phyloP scores from a whole-genome alignment of 148 eudicot species.

The Amaranthus cruentus region DNA sequence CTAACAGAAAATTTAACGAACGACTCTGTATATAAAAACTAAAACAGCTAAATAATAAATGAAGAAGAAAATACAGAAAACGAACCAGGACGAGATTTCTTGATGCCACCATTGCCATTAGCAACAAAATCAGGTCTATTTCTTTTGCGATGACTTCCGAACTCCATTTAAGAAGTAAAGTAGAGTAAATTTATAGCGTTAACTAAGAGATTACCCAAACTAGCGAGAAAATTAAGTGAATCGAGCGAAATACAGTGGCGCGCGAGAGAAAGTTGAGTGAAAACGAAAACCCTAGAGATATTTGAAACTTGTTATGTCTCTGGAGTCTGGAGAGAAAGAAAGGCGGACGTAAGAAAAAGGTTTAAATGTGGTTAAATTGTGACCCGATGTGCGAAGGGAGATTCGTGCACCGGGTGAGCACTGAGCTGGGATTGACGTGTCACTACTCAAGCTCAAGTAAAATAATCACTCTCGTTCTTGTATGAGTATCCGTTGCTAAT shows the following conservation, averaged over 20 bases:
- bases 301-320: background rate
- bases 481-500: too few species aligned
- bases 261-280: background rate
- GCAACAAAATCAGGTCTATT: slow-evolving; percentile 35
- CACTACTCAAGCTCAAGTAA: too few species aligned
- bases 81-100: slow-evolving; percentile 62
- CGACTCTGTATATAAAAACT: background rate
- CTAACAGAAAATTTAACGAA: background rate
- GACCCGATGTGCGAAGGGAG: background rate
- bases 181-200: background rate
- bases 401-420: too few species aligned
- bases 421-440: background rate
- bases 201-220: background rate
- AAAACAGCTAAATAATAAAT: background rate
- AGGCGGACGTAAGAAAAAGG: slow-evolving; percentile 19
- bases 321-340: background rate
- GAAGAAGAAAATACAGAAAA: background rate
- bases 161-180: slow-evolving; percentile 39
- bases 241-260: background rate
- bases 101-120: slow-evolving; percentile 56
- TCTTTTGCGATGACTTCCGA: slow-evolving; percentile 55
- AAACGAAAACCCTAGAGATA: slow-evolving; percentile 7
- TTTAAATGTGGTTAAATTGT: slow-evolving; percentile 24
- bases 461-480: too few species aligned
- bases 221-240: background rate